Evolutionary conservation across 2,329 filamentous ascomycete species (phyloP).

Genomic region (Ophiostoma piceae): DNA sequence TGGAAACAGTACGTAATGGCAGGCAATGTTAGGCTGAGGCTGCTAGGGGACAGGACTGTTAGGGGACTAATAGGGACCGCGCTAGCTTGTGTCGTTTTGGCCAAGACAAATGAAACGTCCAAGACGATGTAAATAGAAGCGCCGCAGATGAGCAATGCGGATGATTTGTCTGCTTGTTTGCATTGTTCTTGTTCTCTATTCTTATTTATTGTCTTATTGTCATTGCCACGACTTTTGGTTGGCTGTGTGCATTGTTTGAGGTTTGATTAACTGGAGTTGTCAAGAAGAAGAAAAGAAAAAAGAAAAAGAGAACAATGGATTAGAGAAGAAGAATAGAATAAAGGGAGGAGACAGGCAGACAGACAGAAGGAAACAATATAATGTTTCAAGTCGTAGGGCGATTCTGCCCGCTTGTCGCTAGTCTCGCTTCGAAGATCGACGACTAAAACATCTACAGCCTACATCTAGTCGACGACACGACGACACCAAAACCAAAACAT

Average conservation of each 20-base stretch:
- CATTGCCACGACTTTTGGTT: neutral
- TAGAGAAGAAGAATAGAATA: too few species aligned
- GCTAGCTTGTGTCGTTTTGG: conserved; percentile 3
- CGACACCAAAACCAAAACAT: neutral
- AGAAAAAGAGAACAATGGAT: too few species aligned
- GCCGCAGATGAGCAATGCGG: neutral
- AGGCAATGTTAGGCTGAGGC: neutral
- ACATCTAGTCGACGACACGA: too few species aligned
- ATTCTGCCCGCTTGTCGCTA: neutral
- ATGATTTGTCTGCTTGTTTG: neutral
- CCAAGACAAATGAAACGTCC: conserved; percentile 15
- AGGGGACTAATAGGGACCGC: neutral
- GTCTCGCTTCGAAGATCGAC: neutral
- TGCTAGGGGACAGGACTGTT: too few species aligned
- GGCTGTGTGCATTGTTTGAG: neutral
- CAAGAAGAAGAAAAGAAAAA: neutral
- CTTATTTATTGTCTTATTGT: neutral
- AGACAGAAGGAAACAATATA: neutral
- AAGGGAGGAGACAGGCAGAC: too few species aligned
- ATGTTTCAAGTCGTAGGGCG: neutral
- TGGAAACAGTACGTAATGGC: conserved; percentile 7
- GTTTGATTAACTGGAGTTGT: neutral
- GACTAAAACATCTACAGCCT: neutral
- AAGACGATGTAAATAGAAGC: conserved; percentile 10
- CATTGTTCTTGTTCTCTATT: neutral